Evolutionary conservation across 2,329 filamentous ascomycete genomes (phyloP), one percentile per base, ranked within the genome.

Genomic region (Sporothrix curviconia): DNA sequence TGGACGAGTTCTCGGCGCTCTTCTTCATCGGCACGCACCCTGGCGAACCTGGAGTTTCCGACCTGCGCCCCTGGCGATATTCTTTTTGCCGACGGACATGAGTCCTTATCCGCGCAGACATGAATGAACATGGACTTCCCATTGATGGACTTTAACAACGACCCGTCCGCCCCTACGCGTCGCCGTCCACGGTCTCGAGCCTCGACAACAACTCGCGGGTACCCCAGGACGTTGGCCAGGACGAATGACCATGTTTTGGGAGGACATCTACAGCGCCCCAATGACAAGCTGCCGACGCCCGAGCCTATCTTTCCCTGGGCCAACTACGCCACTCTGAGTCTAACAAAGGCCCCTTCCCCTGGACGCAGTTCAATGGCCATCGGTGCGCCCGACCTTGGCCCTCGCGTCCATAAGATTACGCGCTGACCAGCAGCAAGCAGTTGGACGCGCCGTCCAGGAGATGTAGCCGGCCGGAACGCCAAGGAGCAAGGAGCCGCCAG

Each of bases 211-310:
- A 82, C 64, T 80, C 81, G n/a, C 52, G 76, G 76, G 7, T 87
- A 85, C 68, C n/a, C n/a, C 77, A 83, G 61, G 79, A 86, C 54
- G 73, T 80, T 59, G 77, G 78, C 34, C 77, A 78, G 4, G 81
- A 84, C 56, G n/a, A n/a, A 86, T 87, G 66, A 80, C 78, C 56
- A 75, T 82, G 15, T 80, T n/a, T n/a, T n/a, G 80, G 52, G 82
- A 85, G 58, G 83, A 86, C 62, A 77, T 86, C 37, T 86, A 86
- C 65, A 78, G 77, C 58, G 80, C 80, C 5, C 73, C 76, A 62
- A 76, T 78, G 51, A n/a, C n/a, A 81, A 82, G 65, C 69, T 86
- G 59, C 79, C 81, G 17, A 76, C 79, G 7, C 80, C 78, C 7
- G 39, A 55, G 36, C 53, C 51, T 25, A 17, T 49, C 30, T 59